Base-by-base conservation (phyloP, 768 basidiomycete species). In the Cystofilobasidium macerans region DNA sequence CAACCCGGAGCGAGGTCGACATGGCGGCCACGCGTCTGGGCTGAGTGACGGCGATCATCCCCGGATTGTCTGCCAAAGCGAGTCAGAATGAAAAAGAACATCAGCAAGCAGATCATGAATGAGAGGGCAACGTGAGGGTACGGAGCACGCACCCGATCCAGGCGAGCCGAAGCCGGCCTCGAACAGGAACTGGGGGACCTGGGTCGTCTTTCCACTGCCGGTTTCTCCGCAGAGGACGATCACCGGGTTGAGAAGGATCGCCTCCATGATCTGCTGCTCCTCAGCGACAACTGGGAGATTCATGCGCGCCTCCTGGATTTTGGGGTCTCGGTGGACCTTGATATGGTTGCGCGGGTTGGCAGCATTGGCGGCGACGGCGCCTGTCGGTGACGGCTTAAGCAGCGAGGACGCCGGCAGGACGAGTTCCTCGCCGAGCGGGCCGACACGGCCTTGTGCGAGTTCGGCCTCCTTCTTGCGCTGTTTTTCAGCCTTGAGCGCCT, bases 41-140 rank as follows among this genome's bases (percentile, higher is more conserved):
- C 76, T 99, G 95, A 5, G 95, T 99, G 60, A 99, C 82, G 22
- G 92, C 95, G 71, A 99, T 91, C 85, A 98, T 94, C 0, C 95
- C 95, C 38, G 93, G 89, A 75, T 97, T 95, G 47, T 94, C 94
- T 94, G 65, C 38, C 16, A 24, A 14, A n/a, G n/a, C n/a, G 7
- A 40, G 69, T 40, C 67, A 69, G 62, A 26, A 16, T 7, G 16
- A 20, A 26, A 11, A 36, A 42, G n/a, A n/a, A 65, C 0, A 7
- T 20, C 9, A 6, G 43, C 22, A n/a, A 30, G 53, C 18, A 43
- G 22, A 11, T 30, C 24, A 8, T 24, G 12, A 40, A 40, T 3
- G 20, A 9, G 30, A 61, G 38, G 30, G n/a, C 12, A n/a, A 51
- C 12, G 14, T 61, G 70, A n/a, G n/a, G n/a, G n/a, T n/a, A n/a